These are phyloP conservation scores for Lactifluus subvellereus DNA, from an alignment of 768 basidiomycete species.

Conservation along the genomic window DNA sequence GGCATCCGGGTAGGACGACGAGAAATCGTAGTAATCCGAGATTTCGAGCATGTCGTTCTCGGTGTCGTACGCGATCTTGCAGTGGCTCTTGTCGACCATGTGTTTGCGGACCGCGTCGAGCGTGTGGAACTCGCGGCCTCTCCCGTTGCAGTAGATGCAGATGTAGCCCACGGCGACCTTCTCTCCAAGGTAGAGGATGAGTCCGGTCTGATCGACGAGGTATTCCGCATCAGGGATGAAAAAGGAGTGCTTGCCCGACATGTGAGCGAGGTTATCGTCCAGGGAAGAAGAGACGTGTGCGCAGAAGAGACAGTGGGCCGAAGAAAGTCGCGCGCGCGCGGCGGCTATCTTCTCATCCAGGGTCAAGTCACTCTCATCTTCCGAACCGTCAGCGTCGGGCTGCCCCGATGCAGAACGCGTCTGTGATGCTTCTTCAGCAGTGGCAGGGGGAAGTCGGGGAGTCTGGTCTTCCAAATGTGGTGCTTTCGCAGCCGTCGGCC, in stretches of 20 bases:
- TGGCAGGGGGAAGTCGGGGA: background rate
- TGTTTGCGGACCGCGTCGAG: conserved; percentile 89
- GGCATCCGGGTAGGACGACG: conserved; percentile 62
- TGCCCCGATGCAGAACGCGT: conserved; percentile 22
- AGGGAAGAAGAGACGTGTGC: conserved; percentile 43
- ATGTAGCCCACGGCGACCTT: conserved; percentile 91
- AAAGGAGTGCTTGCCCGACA: conserved; percentile 85
- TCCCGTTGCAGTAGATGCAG: conserved; percentile 87
- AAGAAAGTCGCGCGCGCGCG: conserved; percentile 55
- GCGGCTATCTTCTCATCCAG: conserved; percentile 73
- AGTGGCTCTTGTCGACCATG: conserved; percentile 94
- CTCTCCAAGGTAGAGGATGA: conserved; percentile 82
- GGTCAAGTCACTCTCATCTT: conserved; percentile 31
- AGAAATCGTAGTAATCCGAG: conserved; percentile 93
- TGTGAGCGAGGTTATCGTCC: conserved; percentile 73
- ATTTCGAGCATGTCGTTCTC: conserved; percentile 78
- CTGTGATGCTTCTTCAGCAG: background rate
- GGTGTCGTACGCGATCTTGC: conserved; percentile 88
- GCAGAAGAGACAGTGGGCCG: conserved; percentile 86
- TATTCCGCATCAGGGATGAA: conserved; percentile 94
- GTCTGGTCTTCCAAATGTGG: conserved; percentile 8
- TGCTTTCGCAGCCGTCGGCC: background rate
- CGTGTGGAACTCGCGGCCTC: conserved; percentile 73
- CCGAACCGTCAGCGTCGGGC: conserved; percentile 29
- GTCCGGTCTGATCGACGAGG: conserved; percentile 75